Evolutionary conservation across 2,329 filamentous ascomycete species (phyloP), one percentile per base, ranked within the genome.

Genomic region (Calonectria montana): DNA sequence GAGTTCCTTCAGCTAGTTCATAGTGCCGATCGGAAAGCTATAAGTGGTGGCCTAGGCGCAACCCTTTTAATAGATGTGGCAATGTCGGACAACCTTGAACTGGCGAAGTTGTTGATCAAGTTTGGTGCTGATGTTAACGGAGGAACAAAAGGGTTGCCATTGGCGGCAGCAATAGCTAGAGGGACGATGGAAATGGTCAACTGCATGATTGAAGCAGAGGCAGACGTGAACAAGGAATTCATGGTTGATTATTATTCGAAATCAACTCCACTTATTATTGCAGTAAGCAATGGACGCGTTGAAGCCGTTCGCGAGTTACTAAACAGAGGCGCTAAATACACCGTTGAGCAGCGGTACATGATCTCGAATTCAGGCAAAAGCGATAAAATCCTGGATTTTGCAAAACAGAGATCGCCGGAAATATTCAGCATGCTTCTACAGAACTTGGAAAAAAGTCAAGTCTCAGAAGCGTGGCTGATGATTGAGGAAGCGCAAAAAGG

Each of bases 231-330:
- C 9, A 50, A 29, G 5, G 7, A 7, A 50, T 18, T 50, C 29
- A 2, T 1, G 9, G 0, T 5, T 9, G 3, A 1, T 1, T 13
- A 4, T 10, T 10, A 8, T n/a, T 12, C 6, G 27, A 8, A 21
- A 31, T 31, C 29, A 10, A 48, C 16, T 31, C 41, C 29, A 3
- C 7, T 64, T 3, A 23, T 0, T 9, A 15, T 35, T 15, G 61
- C 61, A 18, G 7, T 48, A 5, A 0, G 10, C 1, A 2, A 15
- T 21, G 18, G 23, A 8, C 18, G 10, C 4, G 3, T 2, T 4
- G 23, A 37, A 2, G 18, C 27, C 2, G 29, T 64, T 9, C 15
- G 23, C n/a, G 7, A 37, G 3, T 25, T 64, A 48, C 27, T 64
- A 2, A 25, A 64, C 15, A 13, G n/a, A 12, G 39, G 45, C 29